phyloP scores from a whole-genome alignment of 2,329 filamentous ascomycete genomes.

The Claviceps fusiformis region DNA sequence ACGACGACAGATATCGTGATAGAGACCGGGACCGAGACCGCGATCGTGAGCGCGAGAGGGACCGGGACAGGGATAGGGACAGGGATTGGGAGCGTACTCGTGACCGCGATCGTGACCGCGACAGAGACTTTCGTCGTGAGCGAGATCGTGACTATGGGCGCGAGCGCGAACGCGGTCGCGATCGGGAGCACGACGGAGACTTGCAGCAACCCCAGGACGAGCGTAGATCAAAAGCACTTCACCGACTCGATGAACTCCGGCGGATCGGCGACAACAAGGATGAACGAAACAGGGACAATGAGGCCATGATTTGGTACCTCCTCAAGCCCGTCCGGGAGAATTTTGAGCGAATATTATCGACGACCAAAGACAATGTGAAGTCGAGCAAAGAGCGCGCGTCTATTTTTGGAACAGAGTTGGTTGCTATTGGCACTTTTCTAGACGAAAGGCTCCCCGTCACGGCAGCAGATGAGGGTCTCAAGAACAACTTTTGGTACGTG shows the following conservation, averaged over 20 bases:
- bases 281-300: conserved; percentile 30
- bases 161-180: conserved; percentile 12
- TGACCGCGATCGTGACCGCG: conserved; percentile 11
- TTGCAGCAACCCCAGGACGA: conserved; percentile 24
- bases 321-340: conserved; percentile 47
- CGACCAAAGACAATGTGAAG: conserved; percentile 48
- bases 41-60: conserved; percentile 7
- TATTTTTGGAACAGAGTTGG: conserved; percentile 46
- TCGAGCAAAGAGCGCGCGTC: conserved; percentile 47
- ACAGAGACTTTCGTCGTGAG: conserved; percentile 11
- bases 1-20: conserved; percentile 12
- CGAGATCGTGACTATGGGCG: conserved; percentile 12
- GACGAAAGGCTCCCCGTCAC: conserved; percentile 31
- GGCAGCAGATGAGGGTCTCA: conserved; percentile 26
- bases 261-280: conserved; percentile 36
- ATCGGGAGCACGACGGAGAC: conserved; percentile 13
- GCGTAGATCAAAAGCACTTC: conserved; percentile 26
- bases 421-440: conserved; percentile 50
- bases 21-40: conserved; percentile 8
- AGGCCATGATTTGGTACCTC: conserved; percentile 33
- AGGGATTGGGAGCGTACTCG: conserved; percentile 3
- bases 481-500: conserved; percentile 38
- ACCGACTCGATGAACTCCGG: conserved; percentile 28
- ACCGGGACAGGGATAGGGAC: neutral
- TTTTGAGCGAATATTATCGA: conserved; percentile 44